A percentile compares a stretch with the other conserved stretches of the same genome.
Evolutionary conservation across 352 stramenopile genomes (phyloP).

Genomic region (Plasmopara viticola): DNA sequence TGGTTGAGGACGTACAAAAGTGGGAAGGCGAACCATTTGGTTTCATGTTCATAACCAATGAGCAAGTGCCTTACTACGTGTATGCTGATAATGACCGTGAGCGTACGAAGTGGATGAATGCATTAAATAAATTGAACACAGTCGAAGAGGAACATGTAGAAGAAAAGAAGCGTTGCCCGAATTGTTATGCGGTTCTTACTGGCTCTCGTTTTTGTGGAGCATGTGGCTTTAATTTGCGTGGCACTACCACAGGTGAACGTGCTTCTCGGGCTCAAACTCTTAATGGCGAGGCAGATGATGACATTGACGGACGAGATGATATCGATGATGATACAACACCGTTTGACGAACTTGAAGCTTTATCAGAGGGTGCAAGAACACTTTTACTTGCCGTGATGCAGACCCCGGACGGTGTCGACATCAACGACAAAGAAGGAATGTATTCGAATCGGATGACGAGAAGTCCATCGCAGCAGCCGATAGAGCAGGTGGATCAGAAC

Average conservation of each 20-base stretch:
- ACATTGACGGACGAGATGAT: constrained; percentile 54
- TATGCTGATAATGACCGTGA: constrained; percentile 86
- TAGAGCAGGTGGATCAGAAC: constrained; percentile 17
- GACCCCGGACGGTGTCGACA: constrained; percentile 74
- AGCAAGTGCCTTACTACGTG: constrained; percentile 88
- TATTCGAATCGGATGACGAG: constrained; percentile 38
- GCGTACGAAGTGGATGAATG: constrained; percentile 85
- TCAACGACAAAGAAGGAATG: constrained; percentile 48
- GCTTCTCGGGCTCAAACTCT: constrained; percentile 19
- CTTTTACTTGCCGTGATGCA: constrained; percentile 85
- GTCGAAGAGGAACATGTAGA: constrained; percentile 63
- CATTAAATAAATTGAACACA: constrained; percentile 67
- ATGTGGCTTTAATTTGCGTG: constrained; percentile 82
- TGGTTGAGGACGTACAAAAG: constrained; percentile 77
- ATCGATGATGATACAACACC: constrained; percentile 76
- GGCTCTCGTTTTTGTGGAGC: constrained; percentile 83
- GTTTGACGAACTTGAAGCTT: constrained; percentile 81
- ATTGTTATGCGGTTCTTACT: constrained; percentile 80
- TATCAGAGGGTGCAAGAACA: constrained; percentile 80
- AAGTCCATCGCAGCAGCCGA: constrained; percentile 22
- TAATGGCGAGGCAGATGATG: constrained; percentile 22
- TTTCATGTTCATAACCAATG: constrained; percentile 88
- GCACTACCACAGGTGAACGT: constrained; percentile 60
- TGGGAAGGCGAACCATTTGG: constrained; percentile 84
- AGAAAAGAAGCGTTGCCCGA: constrained; percentile 80